These are phyloP conservation scores for Metschnikowia koreensis DNA, from an alignment of 805 yeast genomes.

Conservation along the genomic window DNA sequence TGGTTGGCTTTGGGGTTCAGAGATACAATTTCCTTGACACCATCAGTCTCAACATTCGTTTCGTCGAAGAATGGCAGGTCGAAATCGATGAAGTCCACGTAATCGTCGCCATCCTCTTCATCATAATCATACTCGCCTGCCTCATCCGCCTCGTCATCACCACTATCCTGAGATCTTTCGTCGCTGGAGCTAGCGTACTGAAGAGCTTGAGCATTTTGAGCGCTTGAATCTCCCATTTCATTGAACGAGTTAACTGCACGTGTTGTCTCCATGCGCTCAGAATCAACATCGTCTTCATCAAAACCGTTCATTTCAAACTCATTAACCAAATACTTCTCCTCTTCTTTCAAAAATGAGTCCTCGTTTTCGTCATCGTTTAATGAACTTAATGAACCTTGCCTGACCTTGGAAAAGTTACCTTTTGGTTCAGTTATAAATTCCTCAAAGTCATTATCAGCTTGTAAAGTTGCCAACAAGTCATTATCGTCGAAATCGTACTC, in stretches of 20 bases:
- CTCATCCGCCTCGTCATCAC: constrained; percentile 31
- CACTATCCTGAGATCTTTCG: constrained; percentile 28
- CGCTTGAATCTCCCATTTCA: constrained; percentile 14
- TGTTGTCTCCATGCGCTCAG: constrained; percentile 22
- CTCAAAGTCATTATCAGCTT: constrained; percentile 46
- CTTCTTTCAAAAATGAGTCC: constrained; percentile 42
- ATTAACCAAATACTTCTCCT: constrained; percentile 44
- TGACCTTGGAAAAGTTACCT: constrained; percentile 4
- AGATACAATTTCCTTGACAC: constrained; percentile 7
- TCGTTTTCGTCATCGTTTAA: constrained; percentile 35
- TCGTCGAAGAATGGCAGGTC: constrained; percentile 29
- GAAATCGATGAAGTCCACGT: constrained; percentile 38
- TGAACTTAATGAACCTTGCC: constrained; percentile 32
- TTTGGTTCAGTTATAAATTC: constrained; percentile 26
- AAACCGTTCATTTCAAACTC: constrained; percentile 48
- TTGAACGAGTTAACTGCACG: constrained; percentile 17
- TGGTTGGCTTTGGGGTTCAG: constrained; percentile 10
- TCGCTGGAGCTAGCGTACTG: constrained; percentile 38
- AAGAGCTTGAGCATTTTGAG: constrained; percentile 35
- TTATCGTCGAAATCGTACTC: constrained; percentile 60
- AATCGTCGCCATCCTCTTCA: constrained; percentile 41
- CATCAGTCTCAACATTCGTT: constrained; percentile 6
- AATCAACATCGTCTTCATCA: constrained; percentile 41
- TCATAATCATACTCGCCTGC: constrained; percentile 5
- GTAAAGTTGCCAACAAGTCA: constrained; percentile 45